phyloP scores from a whole-genome alignment of 345 rosid species.

The Crucihimalaya himalaica region DNA sequence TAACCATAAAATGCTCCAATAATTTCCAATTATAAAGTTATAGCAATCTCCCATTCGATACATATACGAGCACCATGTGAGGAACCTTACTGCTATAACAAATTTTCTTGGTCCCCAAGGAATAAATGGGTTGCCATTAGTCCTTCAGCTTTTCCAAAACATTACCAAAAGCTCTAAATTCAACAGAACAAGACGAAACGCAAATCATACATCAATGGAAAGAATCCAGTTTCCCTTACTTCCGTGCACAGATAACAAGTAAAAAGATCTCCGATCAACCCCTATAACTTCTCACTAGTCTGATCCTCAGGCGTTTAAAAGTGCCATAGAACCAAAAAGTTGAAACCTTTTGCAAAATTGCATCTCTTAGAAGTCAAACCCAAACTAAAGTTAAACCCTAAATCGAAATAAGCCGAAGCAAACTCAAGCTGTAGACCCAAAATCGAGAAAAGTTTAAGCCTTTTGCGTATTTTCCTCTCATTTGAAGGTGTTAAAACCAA shows the following conservation, averaged over 20 bases:
- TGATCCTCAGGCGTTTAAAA: not conserved
- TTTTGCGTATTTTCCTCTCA: not conserved
- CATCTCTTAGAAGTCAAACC: not conserved
- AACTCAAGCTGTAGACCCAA: slow-evolving; percentile 8
- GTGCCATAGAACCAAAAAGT: slow-evolving; percentile 9
- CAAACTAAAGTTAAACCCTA: not conserved
- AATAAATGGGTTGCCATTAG: not conserved
- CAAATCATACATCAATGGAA: slow-evolving; percentile 10
- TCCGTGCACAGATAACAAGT: no score
- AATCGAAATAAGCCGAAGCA: not conserved
- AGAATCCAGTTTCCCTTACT: not conserved
- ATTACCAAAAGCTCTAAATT: slow-evolving; percentile 4
- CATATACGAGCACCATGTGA: not conserved
- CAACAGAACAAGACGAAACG: slow-evolving; percentile 4
- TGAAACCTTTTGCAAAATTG: not conserved
- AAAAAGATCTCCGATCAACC: not conserved
- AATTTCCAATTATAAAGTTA: not conserved
- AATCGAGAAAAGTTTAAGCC: slow-evolving; percentile 17
- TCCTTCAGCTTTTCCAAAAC: slow-evolving; percentile 4
- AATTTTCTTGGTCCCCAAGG: slow-evolving; percentile 11
- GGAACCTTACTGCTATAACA: not conserved
- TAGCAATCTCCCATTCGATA: not conserved
- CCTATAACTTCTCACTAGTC: not conserved
- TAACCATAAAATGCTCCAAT: not conserved
- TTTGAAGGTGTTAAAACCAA: slow-evolving; percentile 1